phyloP scores from a whole-genome alignment of 192 early-diverging fungal genomes.

The Coemansia sp. region DNA sequence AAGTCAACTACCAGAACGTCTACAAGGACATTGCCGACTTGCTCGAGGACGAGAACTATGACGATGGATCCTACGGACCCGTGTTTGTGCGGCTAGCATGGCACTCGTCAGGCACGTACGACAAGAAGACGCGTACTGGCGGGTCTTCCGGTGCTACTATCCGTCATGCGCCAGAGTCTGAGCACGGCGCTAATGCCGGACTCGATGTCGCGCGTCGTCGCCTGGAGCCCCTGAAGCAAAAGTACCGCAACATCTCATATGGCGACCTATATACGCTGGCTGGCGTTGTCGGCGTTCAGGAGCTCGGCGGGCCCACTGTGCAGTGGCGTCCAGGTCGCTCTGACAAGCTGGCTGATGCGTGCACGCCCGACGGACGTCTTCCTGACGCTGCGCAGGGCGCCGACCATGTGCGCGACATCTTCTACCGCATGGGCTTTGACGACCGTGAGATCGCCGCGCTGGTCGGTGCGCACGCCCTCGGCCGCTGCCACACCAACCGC shows the following conservation, averaged over 20 bases:
- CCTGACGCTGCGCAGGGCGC: slow-evolving; percentile 72
- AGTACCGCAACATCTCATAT: slow-evolving; percentile 83
- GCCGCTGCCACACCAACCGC: slow-evolving; percentile 75
- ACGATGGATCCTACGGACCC: slow-evolving; percentile 80
- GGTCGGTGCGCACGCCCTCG: slow-evolving; percentile 78
- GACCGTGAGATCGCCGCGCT: slow-evolving; percentile 85
- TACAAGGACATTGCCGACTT: slow-evolving; percentile 79
- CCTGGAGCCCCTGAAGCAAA: slow-evolving; percentile 75
- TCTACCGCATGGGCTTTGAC: slow-evolving; percentile 82
- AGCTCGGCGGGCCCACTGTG: slow-evolving; percentile 75
- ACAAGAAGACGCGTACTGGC: slow-evolving; percentile 66
- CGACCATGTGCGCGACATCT: slow-evolving; percentile 74
- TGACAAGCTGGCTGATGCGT: slow-evolving; percentile 48
- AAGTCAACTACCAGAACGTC: slow-evolving; percentile 71
- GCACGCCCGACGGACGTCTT: slow-evolving; percentile 76
- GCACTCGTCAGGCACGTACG: slow-evolving; percentile 84
- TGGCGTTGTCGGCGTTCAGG: slow-evolving; percentile 77
- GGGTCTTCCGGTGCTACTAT: slow-evolving; percentile 80
- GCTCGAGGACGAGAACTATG: slow-evolving; percentile 75
- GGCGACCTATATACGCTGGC: slow-evolving; percentile 83
- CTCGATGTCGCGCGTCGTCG: slow-evolving; percentile 71
- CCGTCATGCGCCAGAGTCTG: slow-evolving; percentile 67
- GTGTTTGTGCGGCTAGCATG: slow-evolving; percentile 83
- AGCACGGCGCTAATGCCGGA: slow-evolving; percentile 77
- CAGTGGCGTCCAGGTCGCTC: slow-evolving; percentile 74